Percentiles rank a stretch among this genome's conserved stretches.
These are phyloP conservation scores for Santalum album DNA, from an alignment of 164 flowering plant genomes.

Conservation along the genomic window DNA sequence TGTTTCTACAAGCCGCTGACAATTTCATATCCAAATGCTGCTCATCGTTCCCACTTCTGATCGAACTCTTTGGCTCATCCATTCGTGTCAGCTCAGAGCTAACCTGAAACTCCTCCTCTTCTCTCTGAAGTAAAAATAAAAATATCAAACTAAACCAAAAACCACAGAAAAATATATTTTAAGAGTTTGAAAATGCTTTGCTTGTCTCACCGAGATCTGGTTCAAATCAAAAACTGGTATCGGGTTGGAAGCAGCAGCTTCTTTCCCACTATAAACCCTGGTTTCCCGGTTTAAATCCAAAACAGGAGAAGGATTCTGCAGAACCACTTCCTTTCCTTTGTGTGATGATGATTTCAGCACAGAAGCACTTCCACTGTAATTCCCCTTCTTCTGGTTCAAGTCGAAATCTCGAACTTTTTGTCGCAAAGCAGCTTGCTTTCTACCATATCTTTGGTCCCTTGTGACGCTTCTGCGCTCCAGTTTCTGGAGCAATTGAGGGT, in stretches of 20 bases:
- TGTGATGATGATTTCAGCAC: neutral
- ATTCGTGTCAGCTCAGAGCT: constrained; percentile 17
- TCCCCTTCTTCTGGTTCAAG: constrained; percentile 18
- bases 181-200: no score
- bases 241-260: neutral
- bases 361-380: constrained; percentile 3
- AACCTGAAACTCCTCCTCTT: constrained; percentile 35
- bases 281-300: constrained; percentile 20
- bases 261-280: constrained; percentile 3
- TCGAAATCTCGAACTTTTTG: constrained; percentile 5
- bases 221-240: constrained; percentile 56
- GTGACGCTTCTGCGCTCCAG: constrained; percentile 8
- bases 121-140: constrained; percentile 24
- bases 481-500: constrained; percentile 5
- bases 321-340: constrained; percentile 11
- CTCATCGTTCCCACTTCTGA: constrained; percentile 28
- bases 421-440: constrained; percentile 13
- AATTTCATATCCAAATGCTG: constrained; percentile 39
- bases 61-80: constrained; percentile 30
- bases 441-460: neutral
- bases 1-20: constrained; percentile 40
- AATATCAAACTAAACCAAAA: no score
- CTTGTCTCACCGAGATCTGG: constrained; percentile 53
- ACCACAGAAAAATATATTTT: no score
- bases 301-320: constrained; percentile 2